A percentile compares a stretch with the other conserved stretches of the same genome.
Evolutionary conservation across 805 yeast genomes (phyloP).

Genomic region (Suhomyces sp.): DNA sequence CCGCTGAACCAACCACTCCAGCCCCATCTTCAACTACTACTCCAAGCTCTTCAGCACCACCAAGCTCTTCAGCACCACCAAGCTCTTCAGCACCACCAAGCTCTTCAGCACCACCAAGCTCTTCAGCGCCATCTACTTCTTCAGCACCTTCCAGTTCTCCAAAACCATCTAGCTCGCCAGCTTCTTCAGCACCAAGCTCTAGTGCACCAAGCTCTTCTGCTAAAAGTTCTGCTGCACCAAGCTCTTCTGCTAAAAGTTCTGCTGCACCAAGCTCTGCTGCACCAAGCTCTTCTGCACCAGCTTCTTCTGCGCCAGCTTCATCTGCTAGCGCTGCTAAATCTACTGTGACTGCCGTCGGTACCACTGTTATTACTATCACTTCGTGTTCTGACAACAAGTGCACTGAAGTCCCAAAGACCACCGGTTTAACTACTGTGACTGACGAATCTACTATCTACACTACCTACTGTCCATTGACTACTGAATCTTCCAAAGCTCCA

Average conservation of each 20-base stretch:
- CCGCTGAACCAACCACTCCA: background rate
- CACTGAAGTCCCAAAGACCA: constrained; percentile 25
- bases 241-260: constrained; percentile 1
- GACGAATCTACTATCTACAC: constrained; percentile 9
- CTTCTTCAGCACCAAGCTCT: background rate
- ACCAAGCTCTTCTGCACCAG: constrained; percentile 5
- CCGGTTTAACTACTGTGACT: constrained; percentile 25
- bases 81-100: background rate
- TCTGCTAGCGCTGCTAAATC: background rate
- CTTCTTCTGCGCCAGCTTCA: background rate
- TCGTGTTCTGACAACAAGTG: constrained; percentile 38
- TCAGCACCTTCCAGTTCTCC: background rate
- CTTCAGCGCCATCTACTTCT: background rate
- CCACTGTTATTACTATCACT: constrained; percentile 34
- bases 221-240: background rate
- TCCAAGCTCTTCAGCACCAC: background rate
- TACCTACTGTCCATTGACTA: constrained; percentile 17
- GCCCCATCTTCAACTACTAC: background rate
- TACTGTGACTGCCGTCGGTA: constrained; percentile 5
- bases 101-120: constrained; percentile 1
- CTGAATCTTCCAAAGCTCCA: constrained; percentile 1
- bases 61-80: background rate
- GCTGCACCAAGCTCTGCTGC: constrained; percentile 4
- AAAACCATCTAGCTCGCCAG: background rate
- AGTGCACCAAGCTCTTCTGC: background rate